Evolutionary conservation across 23 red algal species (phyloP), one percentile per base, ranked within the genome.

Genomic region (Chondrus crispus): DNA sequence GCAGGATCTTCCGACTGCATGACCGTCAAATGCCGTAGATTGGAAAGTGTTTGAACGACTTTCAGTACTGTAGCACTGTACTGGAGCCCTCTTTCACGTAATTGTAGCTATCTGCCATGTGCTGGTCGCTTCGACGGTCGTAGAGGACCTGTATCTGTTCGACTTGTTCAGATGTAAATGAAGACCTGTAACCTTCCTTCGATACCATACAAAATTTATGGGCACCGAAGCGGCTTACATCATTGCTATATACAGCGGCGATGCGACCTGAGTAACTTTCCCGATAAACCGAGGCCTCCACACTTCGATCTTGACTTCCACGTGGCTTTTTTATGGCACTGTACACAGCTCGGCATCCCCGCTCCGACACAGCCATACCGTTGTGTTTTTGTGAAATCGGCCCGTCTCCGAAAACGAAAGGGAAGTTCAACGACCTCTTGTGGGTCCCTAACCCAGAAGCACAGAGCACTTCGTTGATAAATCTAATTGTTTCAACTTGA

Each of bases 1-100:
- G 33, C 57, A 4, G 53, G 81, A 5, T 85, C 81, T 2, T 68
- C 81, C 5, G 53, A 85, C 37, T 85, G 54, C 52, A 85, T 20
- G 4, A 85, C 4, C 41, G 81, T 68, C 2, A 68, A 16, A 62
- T 85, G 28, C 62, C 20, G 18, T 40, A 68, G 33, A 36, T 62
- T 29, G 19, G 81, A 62, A 20, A 85, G 20, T 9, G 13, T 37
- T 55, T 66, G 24, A 44, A 9, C 12, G 37, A 60, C 20, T 46
- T 11, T 68, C 28, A 22, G 18, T n/a, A 16, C 7, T 28, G 18
- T 16, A 35, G 41, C 39, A 57, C 2, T 10, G 1, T 57, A 10
- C 39, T 55, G 46, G 46, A 24, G 7, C 40, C 20, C 5, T 14
- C 14, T 14, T n/a, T 14, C 51, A n/a, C n/a, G n/a, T 14, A 55